Percentiles rank a stretch among this genome's conserved stretches.
Evolutionary conservation across 1,284 basidiomycete genomes (phyloP).

Genomic region (Stereum hirsutum): DNA sequence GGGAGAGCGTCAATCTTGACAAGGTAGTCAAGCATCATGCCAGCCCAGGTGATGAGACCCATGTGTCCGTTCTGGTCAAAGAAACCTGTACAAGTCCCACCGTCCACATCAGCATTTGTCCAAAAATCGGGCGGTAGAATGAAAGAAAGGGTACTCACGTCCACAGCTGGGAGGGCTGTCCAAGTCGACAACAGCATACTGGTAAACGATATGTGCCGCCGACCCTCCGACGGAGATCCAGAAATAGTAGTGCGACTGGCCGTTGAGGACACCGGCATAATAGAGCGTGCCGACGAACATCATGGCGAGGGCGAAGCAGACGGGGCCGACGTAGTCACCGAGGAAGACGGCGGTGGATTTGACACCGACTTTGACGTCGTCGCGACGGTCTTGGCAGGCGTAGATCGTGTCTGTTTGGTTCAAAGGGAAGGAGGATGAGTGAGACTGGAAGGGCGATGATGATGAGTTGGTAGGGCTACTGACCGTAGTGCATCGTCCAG

Average conservation of each 20-base stretch:
- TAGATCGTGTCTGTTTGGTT: constrained; percentile 38
- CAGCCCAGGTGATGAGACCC: constrained; percentile 40
- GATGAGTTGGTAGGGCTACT: neutral
- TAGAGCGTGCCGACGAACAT: constrained; percentile 40
- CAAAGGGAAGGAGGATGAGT: neutral
- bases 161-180: constrained; percentile 48
- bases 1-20: constrained; percentile 12
- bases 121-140: neutral
- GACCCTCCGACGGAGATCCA: constrained; percentile 42
- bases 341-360: constrained; percentile 49
- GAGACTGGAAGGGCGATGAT: constrained; percentile 1
- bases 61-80: constrained; percentile 40
- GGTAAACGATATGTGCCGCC: constrained; percentile 42
- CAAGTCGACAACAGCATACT: constrained; percentile 44
- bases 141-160: constrained; percentile 21
- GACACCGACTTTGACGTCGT: constrained; percentile 42
- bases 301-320: constrained; percentile 42
- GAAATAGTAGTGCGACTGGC: constrained; percentile 44
- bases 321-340: constrained; percentile 42
- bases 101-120: constrained; percentile 4
- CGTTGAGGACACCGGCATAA: constrained; percentile 37
- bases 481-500: constrained; percentile 65
- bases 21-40: constrained; percentile 32
- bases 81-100: constrained; percentile 25
- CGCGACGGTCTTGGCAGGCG: constrained; percentile 45